Percentiles rank a stretch among this genome's conserved stretches.
Conservation (phyloP, 2,329 filamentous ascomycete genomes). For the Aspergillus nomiae region DNA sequence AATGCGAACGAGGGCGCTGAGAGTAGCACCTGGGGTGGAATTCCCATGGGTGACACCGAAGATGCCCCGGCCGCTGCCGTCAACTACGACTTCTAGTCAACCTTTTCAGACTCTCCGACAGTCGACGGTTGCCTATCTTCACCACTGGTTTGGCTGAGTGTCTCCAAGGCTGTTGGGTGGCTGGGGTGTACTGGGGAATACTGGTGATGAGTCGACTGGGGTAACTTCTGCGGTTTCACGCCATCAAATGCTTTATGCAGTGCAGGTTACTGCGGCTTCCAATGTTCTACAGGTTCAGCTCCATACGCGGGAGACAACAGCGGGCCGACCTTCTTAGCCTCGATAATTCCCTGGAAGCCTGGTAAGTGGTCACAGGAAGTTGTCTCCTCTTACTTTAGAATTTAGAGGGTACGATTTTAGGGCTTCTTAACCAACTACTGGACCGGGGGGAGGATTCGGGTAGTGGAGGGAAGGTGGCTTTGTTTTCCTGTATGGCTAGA, state of each 20-base stretch:
- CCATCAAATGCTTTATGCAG: background rate
- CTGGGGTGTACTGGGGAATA: background rate
- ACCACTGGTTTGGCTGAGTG: background rate
- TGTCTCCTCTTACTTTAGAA: background rate
- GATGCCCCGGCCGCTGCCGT: slow-evolving; percentile 5
- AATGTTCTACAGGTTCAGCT: too few relatives aligned
- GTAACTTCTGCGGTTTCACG: background rate
- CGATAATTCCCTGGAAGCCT: background rate
- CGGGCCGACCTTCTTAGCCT: background rate
- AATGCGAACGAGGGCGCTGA: slow-evolving; percentile 17
- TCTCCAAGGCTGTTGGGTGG: background rate
- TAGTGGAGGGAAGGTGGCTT: slow-evolving; percentile 5
- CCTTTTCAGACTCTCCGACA: background rate
- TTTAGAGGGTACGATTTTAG: background rate
- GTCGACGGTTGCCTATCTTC: background rate
- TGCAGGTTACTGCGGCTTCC: background rate
- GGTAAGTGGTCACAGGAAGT: background rate
- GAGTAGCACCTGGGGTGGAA: slow-evolving; percentile 20
- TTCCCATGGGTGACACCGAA: slow-evolving; percentile 13
- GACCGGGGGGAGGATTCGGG: slow-evolving; percentile 4
- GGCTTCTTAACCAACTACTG: slow-evolving; percentile 5
- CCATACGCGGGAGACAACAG: background rate
- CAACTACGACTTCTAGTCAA: slow-evolving; percentile 6
- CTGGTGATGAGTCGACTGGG: background rate
- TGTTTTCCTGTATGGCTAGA: background rate